These are phyloP conservation scores for Arabidopsis lyrata DNA, from an alignment of 441 rosid species.

Conservation along the genomic window DNA sequence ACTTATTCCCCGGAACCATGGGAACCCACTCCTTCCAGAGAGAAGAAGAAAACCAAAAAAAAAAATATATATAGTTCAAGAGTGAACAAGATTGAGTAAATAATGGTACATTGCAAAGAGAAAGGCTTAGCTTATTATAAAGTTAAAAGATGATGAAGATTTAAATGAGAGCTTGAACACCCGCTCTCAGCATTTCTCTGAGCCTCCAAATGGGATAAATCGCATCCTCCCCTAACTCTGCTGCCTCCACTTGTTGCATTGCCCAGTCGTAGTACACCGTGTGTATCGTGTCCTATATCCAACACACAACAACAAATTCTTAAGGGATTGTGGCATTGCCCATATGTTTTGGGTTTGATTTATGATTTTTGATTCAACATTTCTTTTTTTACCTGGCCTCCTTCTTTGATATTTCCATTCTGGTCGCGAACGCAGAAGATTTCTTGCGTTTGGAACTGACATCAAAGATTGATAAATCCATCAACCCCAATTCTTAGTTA, in stretches of 20 bases:
- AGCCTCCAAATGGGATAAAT: constrained; percentile 87
- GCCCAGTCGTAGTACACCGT: constrained; percentile 88
- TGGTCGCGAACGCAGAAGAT: constrained; percentile 75
- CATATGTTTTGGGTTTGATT: constrained; percentile 2
- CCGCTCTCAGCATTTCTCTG: constrained; percentile 66
- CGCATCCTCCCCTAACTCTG: constrained; percentile 83
- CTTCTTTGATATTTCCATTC: constrained; percentile 77
- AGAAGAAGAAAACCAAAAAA: background rate
- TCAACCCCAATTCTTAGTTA: constrained; percentile 19
- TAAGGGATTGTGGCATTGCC: background rate
- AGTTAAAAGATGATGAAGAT: background rate
- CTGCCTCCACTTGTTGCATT: constrained; percentile 86
- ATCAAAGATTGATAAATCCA: constrained; percentile 25
- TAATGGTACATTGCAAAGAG: constrained; percentile 25
- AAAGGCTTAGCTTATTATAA: constrained; percentile 7
- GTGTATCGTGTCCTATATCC: constrained; percentile 81
- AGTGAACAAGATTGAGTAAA: constrained; percentile 16
- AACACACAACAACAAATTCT: constrained; percentile 20
- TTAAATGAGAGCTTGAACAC: constrained; percentile 78
- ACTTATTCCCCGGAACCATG: constrained; percentile 28
- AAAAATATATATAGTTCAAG: background rate
- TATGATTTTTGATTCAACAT: background rate
- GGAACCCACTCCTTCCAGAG: constrained; percentile 15
- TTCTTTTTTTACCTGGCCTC: constrained; percentile 65
- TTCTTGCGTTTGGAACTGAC: constrained; percentile 92